A percentile compares a stretch with the other conserved stretches of the same genome.
phyloP scores from a whole-genome alignment of 176 grass and related monocot species.

The Paspalum notatum region DNA sequence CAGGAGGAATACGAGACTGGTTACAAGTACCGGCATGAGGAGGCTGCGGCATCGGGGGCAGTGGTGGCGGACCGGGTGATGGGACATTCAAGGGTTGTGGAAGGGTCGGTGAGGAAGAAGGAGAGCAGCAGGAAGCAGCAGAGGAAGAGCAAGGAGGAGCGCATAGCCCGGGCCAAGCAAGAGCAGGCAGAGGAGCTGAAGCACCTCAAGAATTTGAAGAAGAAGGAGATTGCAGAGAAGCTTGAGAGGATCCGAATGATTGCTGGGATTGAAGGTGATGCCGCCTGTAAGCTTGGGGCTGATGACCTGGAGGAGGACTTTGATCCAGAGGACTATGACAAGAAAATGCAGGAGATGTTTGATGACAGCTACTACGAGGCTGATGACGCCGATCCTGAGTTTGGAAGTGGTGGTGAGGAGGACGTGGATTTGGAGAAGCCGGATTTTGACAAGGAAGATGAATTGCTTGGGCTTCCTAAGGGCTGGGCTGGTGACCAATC shows the following conservation, averaged over 20 bases:
- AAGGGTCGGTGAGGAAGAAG: conserved; percentile 97
- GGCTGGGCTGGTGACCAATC: conserved; percentile 49
- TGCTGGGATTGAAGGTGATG: conserved; percentile 63
- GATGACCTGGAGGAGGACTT: conserved; percentile 93
- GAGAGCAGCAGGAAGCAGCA: conserved; percentile 82
- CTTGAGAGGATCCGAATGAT: conserved; percentile 69
- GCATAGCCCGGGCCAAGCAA: conserved; percentile 60
- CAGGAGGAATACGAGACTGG: conserved; percentile 67
- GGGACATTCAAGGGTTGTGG: conserved; percentile 77
- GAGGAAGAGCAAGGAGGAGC: conserved; percentile 91
- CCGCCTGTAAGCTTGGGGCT: conserved; percentile 58
- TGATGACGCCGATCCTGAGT: conserved; percentile 69
- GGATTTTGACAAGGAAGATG: conserved; percentile 89
- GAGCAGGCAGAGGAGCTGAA: conserved; percentile 84
- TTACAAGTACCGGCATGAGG: conserved; percentile 82
- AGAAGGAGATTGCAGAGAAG: conserved; percentile 93
- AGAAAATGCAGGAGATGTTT: conserved; percentile 83
- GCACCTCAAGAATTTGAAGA: conserved; percentile 96
- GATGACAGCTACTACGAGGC: conserved; percentile 70
- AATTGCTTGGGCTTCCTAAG: conserved; percentile 73
- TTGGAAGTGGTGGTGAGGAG: conserved; percentile 55
- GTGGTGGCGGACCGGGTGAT: conserved; percentile 64
- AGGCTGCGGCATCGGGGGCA: conserved; percentile 46
- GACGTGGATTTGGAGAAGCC: conserved; percentile 74
- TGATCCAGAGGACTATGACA: conserved; percentile 88